Evolutionary conservation across 2,329 filamentous ascomycete species (phyloP).

Genomic region (Scytalidium sp.): DNA sequence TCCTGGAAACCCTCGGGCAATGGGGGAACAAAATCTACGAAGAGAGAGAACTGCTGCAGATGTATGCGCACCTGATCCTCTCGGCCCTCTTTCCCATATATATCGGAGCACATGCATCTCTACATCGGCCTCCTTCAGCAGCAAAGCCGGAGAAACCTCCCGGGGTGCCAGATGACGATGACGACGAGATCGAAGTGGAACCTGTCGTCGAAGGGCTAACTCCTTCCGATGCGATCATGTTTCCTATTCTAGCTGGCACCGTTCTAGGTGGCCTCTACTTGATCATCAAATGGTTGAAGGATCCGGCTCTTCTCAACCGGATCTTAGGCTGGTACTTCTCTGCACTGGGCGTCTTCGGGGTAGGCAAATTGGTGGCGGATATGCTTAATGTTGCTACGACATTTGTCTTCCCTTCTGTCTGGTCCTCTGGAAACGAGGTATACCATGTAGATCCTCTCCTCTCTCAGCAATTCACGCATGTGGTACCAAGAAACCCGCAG

Average conservation of each 20-base stretch:
- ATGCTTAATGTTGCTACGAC: conserved; percentile 59
- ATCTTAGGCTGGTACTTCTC: conserved; percentile 83
- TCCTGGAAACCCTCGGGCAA: conserved; percentile 21
- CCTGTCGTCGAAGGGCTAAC: conserved; percentile 66
- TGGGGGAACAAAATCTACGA: conserved; percentile 17
- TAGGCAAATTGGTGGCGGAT: conserved; percentile 73
- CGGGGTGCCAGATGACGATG: conserved; percentile 37
- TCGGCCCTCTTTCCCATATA: conserved; percentile 82
- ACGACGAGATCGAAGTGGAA: conserved; percentile 51
- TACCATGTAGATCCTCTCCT: conserved; percentile 42
- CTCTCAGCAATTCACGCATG: conserved; percentile 21
- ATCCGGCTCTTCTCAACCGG: conserved; percentile 77
- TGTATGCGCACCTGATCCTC: conserved; percentile 51
- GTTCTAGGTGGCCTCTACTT: conserved; percentile 78
- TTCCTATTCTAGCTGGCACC: conserved; percentile 73
- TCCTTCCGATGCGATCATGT: conserved; percentile 77
- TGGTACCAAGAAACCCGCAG: conserved; percentile 7
- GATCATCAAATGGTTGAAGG: conserved; percentile 83
- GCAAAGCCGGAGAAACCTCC: conserved; percentile 45
- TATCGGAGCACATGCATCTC: conserved; percentile 78
- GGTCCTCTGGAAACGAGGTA: conserved; percentile 47
- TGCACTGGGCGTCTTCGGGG: conserved; percentile 71
- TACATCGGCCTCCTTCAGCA: conserved; percentile 80
- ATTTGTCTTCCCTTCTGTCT: conserved; percentile 72
- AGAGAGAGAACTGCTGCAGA: conserved; percentile 19